Conservation (phyloP, 495 filamentous ascomycete genomes). For the Penicillium egyptiacum region DNA sequence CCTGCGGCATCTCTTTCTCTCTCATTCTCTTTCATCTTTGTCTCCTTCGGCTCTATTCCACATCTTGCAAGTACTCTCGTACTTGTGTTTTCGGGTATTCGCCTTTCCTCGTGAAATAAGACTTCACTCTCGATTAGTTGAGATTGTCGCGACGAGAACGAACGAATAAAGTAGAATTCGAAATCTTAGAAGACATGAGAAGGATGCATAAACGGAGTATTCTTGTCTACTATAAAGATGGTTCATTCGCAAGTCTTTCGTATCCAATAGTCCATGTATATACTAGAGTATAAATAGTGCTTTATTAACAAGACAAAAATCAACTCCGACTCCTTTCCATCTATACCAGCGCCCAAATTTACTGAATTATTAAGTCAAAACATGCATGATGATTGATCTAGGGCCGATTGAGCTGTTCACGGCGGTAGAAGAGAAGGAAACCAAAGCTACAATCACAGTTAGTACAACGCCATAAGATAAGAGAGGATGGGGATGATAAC, state of each 20-base stretch:
- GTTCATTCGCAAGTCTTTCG: neutral
- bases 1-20: no score
- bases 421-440: constrained; percentile 24
- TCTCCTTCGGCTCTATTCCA: no score
- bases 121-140: no score
- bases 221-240: neutral
- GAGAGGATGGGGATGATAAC: neutral
- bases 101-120: no score
- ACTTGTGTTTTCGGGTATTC: no score
- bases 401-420: constrained; percentile 24
- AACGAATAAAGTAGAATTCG: no score
- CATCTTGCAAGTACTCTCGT: no score
- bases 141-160: no score
- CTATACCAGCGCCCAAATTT: neutral
- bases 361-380: neutral
- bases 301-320: neutral
- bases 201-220: no score
- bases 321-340: neutral
- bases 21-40: no score
- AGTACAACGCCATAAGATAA: constrained; percentile 4
- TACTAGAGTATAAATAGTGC: neutral
- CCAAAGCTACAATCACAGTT: constrained; percentile 17
- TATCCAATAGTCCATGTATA: neutral
- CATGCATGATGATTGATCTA: neutral
- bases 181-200: no score